Conservation (phyloP, 1,284 basidiomycete genomes). For the Cryptococcus sp. region DNA sequence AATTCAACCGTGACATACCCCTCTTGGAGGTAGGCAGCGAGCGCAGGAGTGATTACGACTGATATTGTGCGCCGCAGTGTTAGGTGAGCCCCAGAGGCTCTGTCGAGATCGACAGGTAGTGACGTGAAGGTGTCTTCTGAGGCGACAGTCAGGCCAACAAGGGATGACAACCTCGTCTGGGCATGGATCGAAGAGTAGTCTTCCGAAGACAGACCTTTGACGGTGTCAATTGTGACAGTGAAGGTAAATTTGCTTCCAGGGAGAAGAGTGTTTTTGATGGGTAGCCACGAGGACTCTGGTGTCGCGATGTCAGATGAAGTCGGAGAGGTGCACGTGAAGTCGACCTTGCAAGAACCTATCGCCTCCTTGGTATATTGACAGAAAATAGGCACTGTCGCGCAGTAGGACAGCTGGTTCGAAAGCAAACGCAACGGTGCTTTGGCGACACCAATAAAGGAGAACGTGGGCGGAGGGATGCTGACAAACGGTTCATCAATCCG, state of each 20-base stretch:
- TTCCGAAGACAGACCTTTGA: constrained; percentile 79
- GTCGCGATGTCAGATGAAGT: constrained; percentile 39
- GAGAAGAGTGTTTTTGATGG: constrained; percentile 63
- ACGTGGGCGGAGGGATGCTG: constrained; percentile 77
- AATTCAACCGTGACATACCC: constrained; percentile 84
- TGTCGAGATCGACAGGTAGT: constrained; percentile 68
- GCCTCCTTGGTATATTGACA: constrained; percentile 90
- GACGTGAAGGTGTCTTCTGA: constrained; percentile 84
- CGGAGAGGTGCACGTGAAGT: constrained; percentile 52
- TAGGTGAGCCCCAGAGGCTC: constrained; percentile 70
- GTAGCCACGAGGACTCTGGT: constrained; percentile 44
- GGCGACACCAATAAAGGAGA: constrained; percentile 88
- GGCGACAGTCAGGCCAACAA: constrained; percentile 67
- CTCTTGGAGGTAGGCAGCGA: constrained; percentile 68
- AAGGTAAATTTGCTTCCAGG: constrained; percentile 77
- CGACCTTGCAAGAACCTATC: constrained; percentile 81
- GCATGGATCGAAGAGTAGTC: constrained; percentile 82
- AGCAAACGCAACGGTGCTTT: constrained; percentile 80
- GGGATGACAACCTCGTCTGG: constrained; percentile 78
- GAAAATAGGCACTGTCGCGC: constrained; percentile 77
- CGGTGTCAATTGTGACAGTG: constrained; percentile 76
- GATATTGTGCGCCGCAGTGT: constrained; percentile 78
- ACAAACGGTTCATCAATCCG: constrained; percentile 91
- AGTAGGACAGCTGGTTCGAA: constrained; percentile 72
- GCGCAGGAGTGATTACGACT: constrained; percentile 70